Evolutionary conservation across 331 rosid species (phyloP), one percentile per base, ranked within the genome.

Genomic region (Acacia pycnantha): DNA sequence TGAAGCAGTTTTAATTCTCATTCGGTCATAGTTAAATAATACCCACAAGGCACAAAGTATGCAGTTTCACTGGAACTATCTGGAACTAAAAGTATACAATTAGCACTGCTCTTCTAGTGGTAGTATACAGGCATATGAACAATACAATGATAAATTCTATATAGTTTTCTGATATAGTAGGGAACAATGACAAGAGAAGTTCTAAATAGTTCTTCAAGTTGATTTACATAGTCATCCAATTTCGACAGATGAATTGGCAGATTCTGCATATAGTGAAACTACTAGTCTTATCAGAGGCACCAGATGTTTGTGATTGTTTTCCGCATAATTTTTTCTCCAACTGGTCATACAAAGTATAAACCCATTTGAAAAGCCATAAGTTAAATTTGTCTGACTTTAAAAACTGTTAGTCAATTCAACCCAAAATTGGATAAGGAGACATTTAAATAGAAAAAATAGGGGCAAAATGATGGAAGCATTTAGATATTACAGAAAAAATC

Each of bases 11-110:
- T 12, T 15, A 29, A 68, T 27, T 43, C 18, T 40, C 41, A 1
- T 11, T 47, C 21, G 4, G 43, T 37, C 73, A 68, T 37, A 37
- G 31, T 40, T 40, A 68, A 21, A 68, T 68, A 11, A 37, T 37
- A 37, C 48, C 73, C n/a, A 29, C 10, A 31, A 64, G 21, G n/a
- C n/a, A 29, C 10, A 31, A 64, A 40, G n/a, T 13, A 61, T 61
- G 67, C 67, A 26, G 67, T 41, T 8, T 37, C 47, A 53, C 10
- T 26, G 53, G 68, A 65, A 56, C 58, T 73, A n/a, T 40, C 10
- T 26, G 51, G 74, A 54, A 48, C 68, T 74, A 22, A 56, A 82
- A 72, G 69, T 56, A 65, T 73, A 48, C 78, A 78, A 48, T 40
- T 48, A 82, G 62, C 54, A 37, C 27, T 37, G 35, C 43, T 43